Evolutionary conservation across 495 filamentous ascomycete genomes (phyloP), one percentile per base, ranked within the genome.

Genomic region (Lepidopterella palustris): DNA sequence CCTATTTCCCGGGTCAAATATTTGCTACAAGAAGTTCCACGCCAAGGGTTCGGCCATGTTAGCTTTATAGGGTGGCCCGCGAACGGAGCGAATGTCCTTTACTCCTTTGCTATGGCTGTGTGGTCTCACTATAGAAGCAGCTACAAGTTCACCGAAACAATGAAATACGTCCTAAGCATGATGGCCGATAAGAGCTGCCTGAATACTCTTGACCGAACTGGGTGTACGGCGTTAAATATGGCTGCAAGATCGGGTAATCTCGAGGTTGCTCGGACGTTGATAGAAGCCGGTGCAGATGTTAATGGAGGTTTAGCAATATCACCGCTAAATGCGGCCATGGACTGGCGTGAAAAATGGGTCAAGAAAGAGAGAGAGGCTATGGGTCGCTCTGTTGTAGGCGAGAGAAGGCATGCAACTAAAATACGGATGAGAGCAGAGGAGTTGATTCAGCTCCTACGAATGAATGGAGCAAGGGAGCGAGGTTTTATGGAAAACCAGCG

Each of bases 11-110:
- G 53, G 13, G 29, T 55, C 4, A 39, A 42, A 11, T 55, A 55
- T 26, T n/a, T 55, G 18, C 28, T 55, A 20, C 28, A 55, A 39
- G 53, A 39, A n/a, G 28, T 55, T 10, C 53, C 53, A 18, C n/a
- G 32, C 2, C 29, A 55, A 39, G 53, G 53, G 21, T 55, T 55
- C 25, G 53, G 53, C 3, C 53, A 55, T 55, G 53, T 55, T 2
- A 42, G 24, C 24, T 55, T 40, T n/a, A 55, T 55, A 29, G 53
- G 28, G 13, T 39, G 53, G 28, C 53, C 53, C 13, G 28, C 53
- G 5, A 3, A 32, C 13, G 32, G 32, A n/a, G 29, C 11, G 42
- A 55, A 55, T 25, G 23, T 55, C 1, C 32, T 55, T 15, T 42
- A 55, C 21, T 20, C 25, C 53, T 40, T 55, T n/a, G 25, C 53